A percentile compares a stretch with the other conserved stretches of the same genome.
These are phyloP conservation scores for Arctium lappa DNA, from an alignment of 129 eudicot species.

Conservation along the genomic window DNA sequence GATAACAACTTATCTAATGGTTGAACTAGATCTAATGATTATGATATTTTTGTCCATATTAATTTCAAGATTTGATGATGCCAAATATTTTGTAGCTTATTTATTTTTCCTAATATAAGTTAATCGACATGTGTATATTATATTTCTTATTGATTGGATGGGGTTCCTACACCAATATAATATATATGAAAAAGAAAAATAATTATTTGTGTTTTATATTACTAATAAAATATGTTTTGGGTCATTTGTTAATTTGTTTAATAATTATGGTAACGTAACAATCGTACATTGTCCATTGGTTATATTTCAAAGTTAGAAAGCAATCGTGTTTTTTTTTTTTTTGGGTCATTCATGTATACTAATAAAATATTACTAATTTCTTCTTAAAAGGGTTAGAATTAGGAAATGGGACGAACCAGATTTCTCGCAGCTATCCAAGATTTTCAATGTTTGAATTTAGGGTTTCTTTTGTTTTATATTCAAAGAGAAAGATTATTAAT, in stretches of 20 bases:
- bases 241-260: not conserved
- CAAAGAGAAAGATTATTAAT: too few relatives aligned
- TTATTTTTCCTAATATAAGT: not conserved
- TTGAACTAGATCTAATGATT: constrained; percentile 17
- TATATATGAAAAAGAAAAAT: not conserved
- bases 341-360: too few relatives aligned
- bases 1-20: constrained; percentile 2
- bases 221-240: not conserved
- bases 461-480: not conserved
- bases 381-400: too few relatives aligned
- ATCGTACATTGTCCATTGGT: too few relatives aligned
- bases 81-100: not conserved
- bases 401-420: too few relatives aligned
- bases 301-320: too few relatives aligned
- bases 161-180: constrained; percentile 10
- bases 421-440: too few relatives aligned
- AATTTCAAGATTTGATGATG: constrained; percentile 4
- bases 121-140: not conserved
- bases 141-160: constrained; percentile 13
- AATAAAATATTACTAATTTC: too few relatives aligned
- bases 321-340: too few relatives aligned
- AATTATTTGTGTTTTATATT: not conserved
- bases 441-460: not conserved
- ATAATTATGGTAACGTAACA: too few relatives aligned
- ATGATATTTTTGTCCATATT: constrained; percentile 7